Conservation (phyloP, 2,329 filamentous ascomycete species). For the Diaporthe eres region DNA sequence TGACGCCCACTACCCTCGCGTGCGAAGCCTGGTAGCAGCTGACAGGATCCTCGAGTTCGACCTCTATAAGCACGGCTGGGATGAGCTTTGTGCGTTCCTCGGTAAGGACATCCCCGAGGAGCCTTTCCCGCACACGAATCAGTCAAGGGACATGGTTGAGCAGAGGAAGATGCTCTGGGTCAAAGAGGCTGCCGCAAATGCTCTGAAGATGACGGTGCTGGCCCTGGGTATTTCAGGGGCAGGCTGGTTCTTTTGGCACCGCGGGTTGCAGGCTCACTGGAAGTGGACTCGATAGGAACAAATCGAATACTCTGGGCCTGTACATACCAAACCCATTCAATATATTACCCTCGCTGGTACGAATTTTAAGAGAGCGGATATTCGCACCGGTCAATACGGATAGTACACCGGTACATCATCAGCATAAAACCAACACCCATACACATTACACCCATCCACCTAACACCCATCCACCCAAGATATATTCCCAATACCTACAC, state of each 20-base stretch:
- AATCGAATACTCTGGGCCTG: not conserved
- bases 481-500: no score
- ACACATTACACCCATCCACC: no score
- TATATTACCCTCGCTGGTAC: not conserved
- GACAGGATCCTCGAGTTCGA: constrained; percentile 17
- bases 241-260: not conserved
- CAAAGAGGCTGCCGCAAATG: not conserved
- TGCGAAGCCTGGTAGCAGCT: not conserved
- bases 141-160: constrained; percentile 6
- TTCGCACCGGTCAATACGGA: no score
- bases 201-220: not conserved
- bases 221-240: not conserved
- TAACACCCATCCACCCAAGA: no score
- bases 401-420: no score
- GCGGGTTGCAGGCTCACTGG: not conserved
- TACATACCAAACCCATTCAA: not conserved
- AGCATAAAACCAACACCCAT: no score
- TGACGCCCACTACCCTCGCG: not conserved
- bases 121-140: not conserved
- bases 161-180: not conserved
- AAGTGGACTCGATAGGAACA: not conserved
- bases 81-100: constrained; percentile 7
- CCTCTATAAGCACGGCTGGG: not conserved
- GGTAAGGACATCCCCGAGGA: not conserved
- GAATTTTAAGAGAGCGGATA: not conserved